Conservation (phyloP, 2,329 filamentous ascomycete genomes). For the Emydomyces testavorans region DNA sequence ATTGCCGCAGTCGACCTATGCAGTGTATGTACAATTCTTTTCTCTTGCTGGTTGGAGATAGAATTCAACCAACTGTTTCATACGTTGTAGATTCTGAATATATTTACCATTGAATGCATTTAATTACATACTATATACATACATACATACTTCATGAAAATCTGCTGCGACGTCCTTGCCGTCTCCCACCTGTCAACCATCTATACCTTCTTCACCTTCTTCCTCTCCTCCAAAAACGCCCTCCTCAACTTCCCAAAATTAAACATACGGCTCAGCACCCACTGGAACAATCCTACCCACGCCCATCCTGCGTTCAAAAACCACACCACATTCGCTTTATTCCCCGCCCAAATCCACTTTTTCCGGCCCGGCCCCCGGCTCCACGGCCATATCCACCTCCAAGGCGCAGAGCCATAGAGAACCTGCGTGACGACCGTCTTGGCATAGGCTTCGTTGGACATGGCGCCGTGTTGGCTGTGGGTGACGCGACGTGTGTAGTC, state of each 20-base stretch:
- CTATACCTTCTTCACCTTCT: conserved; percentile 1
- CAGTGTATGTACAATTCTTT: conserved; percentile 1
- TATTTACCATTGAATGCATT: too few relatives aligned
- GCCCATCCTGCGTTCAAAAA: conserved; percentile 41
- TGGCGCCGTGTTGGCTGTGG: conserved; percentile 44
- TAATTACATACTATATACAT: too few relatives aligned
- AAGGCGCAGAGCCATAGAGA: conserved; percentile 36
- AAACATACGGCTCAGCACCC: conserved; percentile 42
- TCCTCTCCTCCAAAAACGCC: conserved; percentile 5
- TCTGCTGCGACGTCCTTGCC: too few relatives aligned
- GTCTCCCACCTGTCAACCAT: neutral
- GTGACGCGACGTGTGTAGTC: conserved; percentile 43
- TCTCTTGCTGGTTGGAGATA: neutral
- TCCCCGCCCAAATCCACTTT: conserved; percentile 40
- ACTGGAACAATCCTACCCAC: conserved; percentile 25
- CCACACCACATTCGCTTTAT: conserved; percentile 39
- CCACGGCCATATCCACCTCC: conserved; percentile 42
- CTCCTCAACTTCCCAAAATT: conserved; percentile 38
- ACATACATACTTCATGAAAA: too few relatives aligned
- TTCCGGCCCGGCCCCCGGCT: conserved; percentile 23
- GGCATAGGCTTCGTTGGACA: conserved; percentile 45
- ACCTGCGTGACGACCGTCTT: conserved; percentile 44
- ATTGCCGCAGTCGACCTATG: neutral
- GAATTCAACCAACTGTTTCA: neutral
- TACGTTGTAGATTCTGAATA: too few relatives aligned